Evolutionary conservation across 2,329 filamentous ascomycete species (phyloP), one percentile per base, ranked within the genome.

Genomic region (Fusarium mexicanum): DNA sequence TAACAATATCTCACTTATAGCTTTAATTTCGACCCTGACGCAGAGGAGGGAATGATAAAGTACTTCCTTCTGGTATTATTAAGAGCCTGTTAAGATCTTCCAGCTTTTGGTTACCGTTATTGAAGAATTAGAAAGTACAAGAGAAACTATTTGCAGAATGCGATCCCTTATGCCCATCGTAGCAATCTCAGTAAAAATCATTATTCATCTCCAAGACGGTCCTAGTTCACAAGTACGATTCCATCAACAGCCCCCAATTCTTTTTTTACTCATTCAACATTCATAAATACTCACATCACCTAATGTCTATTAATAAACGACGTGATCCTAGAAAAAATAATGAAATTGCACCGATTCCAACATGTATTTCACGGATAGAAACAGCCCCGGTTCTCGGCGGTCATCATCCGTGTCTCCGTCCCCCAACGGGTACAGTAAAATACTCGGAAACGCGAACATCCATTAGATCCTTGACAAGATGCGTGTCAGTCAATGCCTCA

Each of bases 401-500:
- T 43, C 44, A 55, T 44, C 31, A 60, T 26, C 66, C 64, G 67
- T 64, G 62, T 61, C 61, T 65, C 72, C 69, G 72, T 64, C 50
- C 26, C 64, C 38, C 60, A 61, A 61, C 63, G 64, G 69, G 17
- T 43, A 40, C 73, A 73, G 67, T 46, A 37, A 55, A 18, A 38
- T 38, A 38, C 24, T 51, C 61, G 67, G 62, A 48, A 57, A 43
- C 62, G 33, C 35, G 47, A 37, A 50, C 44, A 51, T 41, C 47
- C 64, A 44, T 41, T 31, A 40, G 38, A 63, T 64, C 63, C 59
- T 53, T 46, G 50, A 72, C 71, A 47, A 53, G 54, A 50, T 61
- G 60, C 62, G 71, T 73, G 72, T 64, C 71, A 73, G 40, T 16
- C 69, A 60, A 47, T 43, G 68, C 68, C 63, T 64, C 68, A 59